These are phyloP conservation scores for Aspergillus fijiensis DNA, from an alignment of 2,329 filamentous ascomycete species.

Conservation along the genomic window DNA sequence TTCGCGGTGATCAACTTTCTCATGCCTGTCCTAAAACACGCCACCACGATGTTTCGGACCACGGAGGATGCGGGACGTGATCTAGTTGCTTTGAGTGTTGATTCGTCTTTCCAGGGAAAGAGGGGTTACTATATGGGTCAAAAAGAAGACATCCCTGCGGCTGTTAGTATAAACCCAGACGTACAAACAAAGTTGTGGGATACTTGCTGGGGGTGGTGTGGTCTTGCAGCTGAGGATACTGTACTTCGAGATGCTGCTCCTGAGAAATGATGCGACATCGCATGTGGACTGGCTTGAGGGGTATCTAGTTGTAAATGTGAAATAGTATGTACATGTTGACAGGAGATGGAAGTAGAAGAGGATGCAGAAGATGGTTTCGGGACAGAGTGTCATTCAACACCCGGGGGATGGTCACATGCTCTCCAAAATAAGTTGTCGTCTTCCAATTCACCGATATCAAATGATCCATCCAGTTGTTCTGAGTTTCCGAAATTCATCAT, in stretches of 20 bases:
- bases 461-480: too few species aligned
- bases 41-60: slow-evolving; percentile 17
- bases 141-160: not conserved
- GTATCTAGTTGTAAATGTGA: not conserved
- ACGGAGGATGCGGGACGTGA: slow-evolving; percentile 20
- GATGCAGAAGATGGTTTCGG: too few species aligned
- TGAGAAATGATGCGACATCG: not conserved
- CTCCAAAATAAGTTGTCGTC: too few species aligned
- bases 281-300: not conserved
- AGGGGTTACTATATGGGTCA: slow-evolving; percentile 20
- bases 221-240: slow-evolving; percentile 13
- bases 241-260: slow-evolving; percentile 2
- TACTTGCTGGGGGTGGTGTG: slow-evolving; percentile 21
- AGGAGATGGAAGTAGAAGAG: too few species aligned
- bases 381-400: too few species aligned
- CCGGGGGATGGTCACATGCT: too few species aligned
- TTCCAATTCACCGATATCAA: too few species aligned
- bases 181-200: slow-evolving; percentile 18
- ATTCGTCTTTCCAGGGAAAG: slow-evolving; percentile 13
- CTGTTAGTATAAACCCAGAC: slow-evolving; percentile 5
- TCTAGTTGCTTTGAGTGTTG: slow-evolving; percentile 17
- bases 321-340: too few species aligned
- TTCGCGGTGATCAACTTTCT: slow-evolving; percentile 15
- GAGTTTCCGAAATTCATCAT: too few species aligned
- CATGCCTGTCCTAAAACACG: slow-evolving; percentile 20